Percentiles rank a stretch among this genome's conserved stretches.
Evolutionary conservation across 2,329 filamentous ascomycete species (phyloP).

Genomic region (Pyricularia sp.): DNA sequence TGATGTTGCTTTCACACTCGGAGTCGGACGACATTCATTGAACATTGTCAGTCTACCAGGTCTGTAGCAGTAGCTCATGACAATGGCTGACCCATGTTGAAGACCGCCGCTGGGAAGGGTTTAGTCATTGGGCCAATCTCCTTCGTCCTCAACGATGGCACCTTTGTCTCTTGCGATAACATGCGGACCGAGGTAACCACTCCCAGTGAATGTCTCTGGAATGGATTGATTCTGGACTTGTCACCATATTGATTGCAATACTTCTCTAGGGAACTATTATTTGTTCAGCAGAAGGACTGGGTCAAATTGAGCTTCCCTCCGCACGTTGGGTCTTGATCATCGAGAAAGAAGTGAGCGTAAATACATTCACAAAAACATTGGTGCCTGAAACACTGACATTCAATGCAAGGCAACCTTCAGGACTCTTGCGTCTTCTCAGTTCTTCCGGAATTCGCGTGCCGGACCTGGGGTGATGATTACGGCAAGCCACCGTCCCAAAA

Average conservation of each 20-base stretch:
- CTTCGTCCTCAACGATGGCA: slow-evolving; percentile 22
- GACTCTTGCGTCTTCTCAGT: slow-evolving; percentile 48
- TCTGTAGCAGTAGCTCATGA: neutral
- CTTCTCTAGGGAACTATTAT: slow-evolving; percentile 48
- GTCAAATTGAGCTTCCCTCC: slow-evolving; percentile 35
- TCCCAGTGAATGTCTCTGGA: neutral
- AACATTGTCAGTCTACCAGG: slow-evolving; percentile 51
- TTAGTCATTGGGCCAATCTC: slow-evolving; percentile 51
- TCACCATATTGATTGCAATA: neutral
- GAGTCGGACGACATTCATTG: slow-evolving; percentile 51
- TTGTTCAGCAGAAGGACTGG: slow-evolving; percentile 41
- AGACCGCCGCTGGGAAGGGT: slow-evolving; percentile 69
- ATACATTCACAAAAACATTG: neutral
- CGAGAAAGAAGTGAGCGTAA: slow-evolving; percentile 61
- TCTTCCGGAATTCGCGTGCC: slow-evolving; percentile 38
- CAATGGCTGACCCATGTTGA: neutral
- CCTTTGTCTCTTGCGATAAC: slow-evolving; percentile 17
- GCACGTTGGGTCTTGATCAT: slow-evolving; percentile 61
- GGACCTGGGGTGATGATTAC: slow-evolving; percentile 60
- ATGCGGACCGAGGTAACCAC: neutral
- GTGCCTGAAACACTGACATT: too few species aligned
- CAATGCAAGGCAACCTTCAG: slow-evolving; percentile 60
- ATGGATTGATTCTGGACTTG: neutral
- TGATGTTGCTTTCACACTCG: slow-evolving; percentile 62
- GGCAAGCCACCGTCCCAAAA: slow-evolving; percentile 26